Conservation (phyloP, 495 filamentous ascomycete species). For the Aspergillus olivimuriae region DNA sequence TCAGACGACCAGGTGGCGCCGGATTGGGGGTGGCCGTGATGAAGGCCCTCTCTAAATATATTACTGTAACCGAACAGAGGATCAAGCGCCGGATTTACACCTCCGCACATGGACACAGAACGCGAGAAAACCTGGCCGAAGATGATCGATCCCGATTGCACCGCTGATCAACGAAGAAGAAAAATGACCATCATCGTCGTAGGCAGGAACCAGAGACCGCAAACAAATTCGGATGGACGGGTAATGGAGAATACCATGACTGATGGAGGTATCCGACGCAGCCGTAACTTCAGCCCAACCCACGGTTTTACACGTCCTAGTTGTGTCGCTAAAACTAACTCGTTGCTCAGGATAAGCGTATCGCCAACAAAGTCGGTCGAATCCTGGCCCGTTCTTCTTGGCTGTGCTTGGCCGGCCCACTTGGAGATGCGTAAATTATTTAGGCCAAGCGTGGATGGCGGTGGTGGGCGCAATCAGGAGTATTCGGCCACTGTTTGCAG, state of each 20-base stretch:
- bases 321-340: slow-evolving; percentile 5
- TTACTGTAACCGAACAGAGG: no score
- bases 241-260: background rate
- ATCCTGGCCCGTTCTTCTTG: slow-evolving; percentile 21
- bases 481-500: slow-evolving; percentile 18
- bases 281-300: background rate
- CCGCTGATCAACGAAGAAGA: no score
- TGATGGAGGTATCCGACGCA: background rate
- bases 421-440: slow-evolving; percentile 7
- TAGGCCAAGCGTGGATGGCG: slow-evolving; percentile 7
- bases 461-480: slow-evolving; percentile 1
- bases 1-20: no score
- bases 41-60: no score
- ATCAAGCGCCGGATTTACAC: no score
- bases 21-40: no score
- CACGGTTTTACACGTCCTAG: background rate
- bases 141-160: no score
- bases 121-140: no score
- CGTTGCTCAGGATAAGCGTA: slow-evolving; percentile 29
- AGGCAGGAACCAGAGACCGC: no score
- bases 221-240: no score
- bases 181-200: no score
- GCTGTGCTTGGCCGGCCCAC: slow-evolving; percentile 13
- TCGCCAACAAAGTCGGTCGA: slow-evolving; percentile 33
- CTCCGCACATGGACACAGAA: no score